phyloP scores from a whole-genome alignment of 805 yeast species.

The Maudiozyma turicensis region DNA sequence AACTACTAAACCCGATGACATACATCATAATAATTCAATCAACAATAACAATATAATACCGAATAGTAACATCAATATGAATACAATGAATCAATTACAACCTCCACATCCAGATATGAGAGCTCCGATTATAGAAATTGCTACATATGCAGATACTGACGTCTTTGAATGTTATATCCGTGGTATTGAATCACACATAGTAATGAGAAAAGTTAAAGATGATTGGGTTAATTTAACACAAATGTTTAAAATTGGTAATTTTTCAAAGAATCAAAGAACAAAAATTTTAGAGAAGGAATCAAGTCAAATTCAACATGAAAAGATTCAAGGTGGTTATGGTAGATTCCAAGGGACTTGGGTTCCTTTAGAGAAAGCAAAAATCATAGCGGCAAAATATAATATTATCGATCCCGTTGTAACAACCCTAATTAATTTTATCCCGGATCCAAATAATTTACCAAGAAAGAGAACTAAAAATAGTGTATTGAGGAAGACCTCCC shows the following conservation, averaged over 20 bases:
- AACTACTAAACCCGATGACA: background rate
- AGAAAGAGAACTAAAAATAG: constrained; percentile 33
- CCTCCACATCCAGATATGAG: background rate
- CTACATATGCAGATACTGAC: constrained; percentile 42
- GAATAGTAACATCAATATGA: background rate
- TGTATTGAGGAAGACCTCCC: constrained; percentile 24
- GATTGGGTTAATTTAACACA: constrained; percentile 93
- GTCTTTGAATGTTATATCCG: constrained; percentile 55
- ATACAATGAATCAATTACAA: background rate
- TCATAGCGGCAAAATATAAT: constrained; percentile 43
- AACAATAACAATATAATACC: background rate
- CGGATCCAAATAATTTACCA: constrained; percentile 38
- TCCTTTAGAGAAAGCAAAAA: constrained; percentile 54
- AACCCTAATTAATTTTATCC: constrained; percentile 44
- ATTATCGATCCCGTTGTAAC: constrained; percentile 42
- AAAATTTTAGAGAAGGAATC: constrained; percentile 68
- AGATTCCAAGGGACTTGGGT: constrained; percentile 84
- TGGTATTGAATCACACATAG: constrained; percentile 32
- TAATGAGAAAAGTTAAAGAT: constrained; percentile 81
- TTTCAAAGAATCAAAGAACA: constrained; percentile 71
- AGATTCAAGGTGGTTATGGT: constrained; percentile 80
- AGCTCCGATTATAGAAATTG: constrained; percentile 28
- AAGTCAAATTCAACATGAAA: constrained; percentile 60
- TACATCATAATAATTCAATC: background rate
- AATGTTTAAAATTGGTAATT: constrained; percentile 65